These are phyloP conservation scores for Kurtzmaniella quercitrusa DNA, from an alignment of 1,139 yeast species.

Conservation along the genomic window DNA sequence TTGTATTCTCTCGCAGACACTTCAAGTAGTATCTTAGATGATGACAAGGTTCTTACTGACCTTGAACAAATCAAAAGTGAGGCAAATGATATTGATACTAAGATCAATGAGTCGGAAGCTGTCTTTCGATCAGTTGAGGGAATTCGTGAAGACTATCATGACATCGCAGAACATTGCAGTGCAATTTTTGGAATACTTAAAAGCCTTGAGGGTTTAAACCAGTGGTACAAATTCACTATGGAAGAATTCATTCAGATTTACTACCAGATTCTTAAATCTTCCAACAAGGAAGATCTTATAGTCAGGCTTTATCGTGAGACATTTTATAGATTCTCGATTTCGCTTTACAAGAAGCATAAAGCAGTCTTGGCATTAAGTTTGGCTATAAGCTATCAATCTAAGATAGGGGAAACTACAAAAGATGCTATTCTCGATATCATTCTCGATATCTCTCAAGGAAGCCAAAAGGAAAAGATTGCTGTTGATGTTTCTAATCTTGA, in stretches of 20 bases:
- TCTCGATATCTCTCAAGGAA: slow-evolving; percentile 1
- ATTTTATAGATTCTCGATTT: slow-evolving; percentile 43
- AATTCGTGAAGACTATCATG: slow-evolving; percentile 42
- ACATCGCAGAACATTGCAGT: slow-evolving; percentile 55
- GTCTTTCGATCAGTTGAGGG: slow-evolving; percentile 53
- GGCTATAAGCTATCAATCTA: slow-evolving; percentile 20
- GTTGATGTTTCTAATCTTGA: slow-evolving; percentile 9
- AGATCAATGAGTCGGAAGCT: slow-evolving; percentile 49
- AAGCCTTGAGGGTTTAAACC: slow-evolving; percentile 36
- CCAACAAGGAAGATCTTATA: slow-evolving; percentile 22
- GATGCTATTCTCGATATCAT: slow-evolving; percentile 12
- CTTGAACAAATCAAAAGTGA: slow-evolving; percentile 66
- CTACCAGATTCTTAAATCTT: slow-evolving; percentile 27
- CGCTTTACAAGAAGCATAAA: slow-evolving; percentile 49
- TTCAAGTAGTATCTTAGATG: slow-evolving; percentile 64
- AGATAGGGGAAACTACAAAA: slow-evolving; percentile 22
- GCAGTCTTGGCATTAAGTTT: slow-evolving; percentile 41
- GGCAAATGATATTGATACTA: slow-evolving; percentile 48
- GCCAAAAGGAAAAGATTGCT: neutral
- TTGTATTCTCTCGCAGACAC: slow-evolving; percentile 55
- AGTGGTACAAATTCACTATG: slow-evolving; percentile 58
- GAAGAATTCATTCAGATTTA: slow-evolving; percentile 43
- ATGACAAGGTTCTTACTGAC: slow-evolving; percentile 54
- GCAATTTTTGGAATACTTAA: slow-evolving; percentile 44
- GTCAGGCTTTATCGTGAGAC: slow-evolving; percentile 40